These are phyloP conservation scores for Pythium insidiosum DNA, from an alignment of 352 stramenopile genomes.

Conservation along the genomic window DNA sequence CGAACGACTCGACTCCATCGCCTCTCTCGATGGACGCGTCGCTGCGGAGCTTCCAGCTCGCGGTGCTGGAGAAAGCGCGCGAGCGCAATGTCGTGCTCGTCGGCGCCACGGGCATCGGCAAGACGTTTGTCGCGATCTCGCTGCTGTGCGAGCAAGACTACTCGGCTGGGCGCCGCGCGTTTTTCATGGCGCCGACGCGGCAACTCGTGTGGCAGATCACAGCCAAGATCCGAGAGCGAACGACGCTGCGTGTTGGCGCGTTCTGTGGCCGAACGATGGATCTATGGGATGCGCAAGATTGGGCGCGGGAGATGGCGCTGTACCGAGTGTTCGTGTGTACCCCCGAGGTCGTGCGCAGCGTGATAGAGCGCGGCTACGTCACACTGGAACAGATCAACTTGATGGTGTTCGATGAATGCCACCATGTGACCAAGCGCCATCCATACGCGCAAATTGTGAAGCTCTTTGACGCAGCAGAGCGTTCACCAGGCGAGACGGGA, in stretches of 20 bases:
- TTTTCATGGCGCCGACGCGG: constrained; percentile 77
- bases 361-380: constrained; percentile 82
- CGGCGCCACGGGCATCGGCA: constrained; percentile 75
- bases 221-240: constrained; percentile 56
- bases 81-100: constrained; percentile 81
- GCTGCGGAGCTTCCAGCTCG: constrained; percentile 63
- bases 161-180: constrained; percentile 45
- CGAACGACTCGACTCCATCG: no score
- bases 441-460: constrained; percentile 86
- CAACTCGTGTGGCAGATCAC: constrained; percentile 78
- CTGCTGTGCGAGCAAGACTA: constrained; percentile 74
- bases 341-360: constrained; percentile 77
- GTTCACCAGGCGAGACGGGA: no score
- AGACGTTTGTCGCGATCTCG: constrained; percentile 79
- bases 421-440: constrained; percentile 85
- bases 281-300: constrained; percentile 56
- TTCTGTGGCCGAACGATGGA: constrained; percentile 45
- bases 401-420: constrained; percentile 88
- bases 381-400: constrained; percentile 69
- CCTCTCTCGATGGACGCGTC: no score
- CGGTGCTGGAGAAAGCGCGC: constrained; percentile 59
- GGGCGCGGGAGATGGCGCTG: constrained; percentile 40
- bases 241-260: constrained; percentile 42
- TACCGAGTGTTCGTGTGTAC: constrained; percentile 82
- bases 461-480: constrained; percentile 66